Conservation (phyloP, 306 rosid genomes). For the Begonia masoniana region DNA sequence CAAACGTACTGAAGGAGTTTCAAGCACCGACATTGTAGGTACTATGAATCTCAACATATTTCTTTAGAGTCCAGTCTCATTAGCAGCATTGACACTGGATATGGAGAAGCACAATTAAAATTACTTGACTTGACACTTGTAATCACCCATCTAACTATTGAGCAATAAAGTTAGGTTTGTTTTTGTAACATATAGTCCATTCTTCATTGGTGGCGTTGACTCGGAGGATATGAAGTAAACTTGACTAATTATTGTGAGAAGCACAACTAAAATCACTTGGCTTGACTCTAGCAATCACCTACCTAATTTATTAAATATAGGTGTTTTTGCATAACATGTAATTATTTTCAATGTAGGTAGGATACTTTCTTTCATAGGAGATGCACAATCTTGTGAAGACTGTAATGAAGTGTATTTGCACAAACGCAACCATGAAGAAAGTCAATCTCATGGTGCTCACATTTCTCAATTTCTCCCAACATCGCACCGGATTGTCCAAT, state of each 20-base stretch:
- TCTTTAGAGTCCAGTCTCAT: too few species aligned
- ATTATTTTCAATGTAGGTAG: slow-evolving; percentile 47
- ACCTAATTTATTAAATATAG: too few species aligned
- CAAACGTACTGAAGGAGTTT: slow-evolving; percentile 97
- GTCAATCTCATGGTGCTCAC: slow-evolving; percentile 32
- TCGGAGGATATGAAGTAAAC: too few species aligned
- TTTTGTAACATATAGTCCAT: too few species aligned
- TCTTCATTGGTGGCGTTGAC: too few species aligned
- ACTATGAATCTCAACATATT: slow-evolving; percentile 23
- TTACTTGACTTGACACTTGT: not conserved
- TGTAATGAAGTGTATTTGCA: slow-evolving; percentile 22
- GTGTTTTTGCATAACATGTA: not conserved
- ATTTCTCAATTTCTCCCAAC: slow-evolving; percentile 84
- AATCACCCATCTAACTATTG: too few species aligned
- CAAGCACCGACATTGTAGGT: slow-evolving; percentile 99
- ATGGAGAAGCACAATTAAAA: not conserved
- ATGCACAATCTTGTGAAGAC: slow-evolving; percentile 22
- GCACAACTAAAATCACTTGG: too few species aligned
- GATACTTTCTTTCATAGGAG: slow-evolving; percentile 52
- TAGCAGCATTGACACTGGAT: too few species aligned
- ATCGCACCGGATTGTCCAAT: slow-evolving; percentile 87
- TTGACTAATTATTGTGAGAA: too few species aligned
- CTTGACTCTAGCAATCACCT: too few species aligned
- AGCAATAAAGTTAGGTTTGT: too few species aligned
- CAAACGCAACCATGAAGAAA: slow-evolving; percentile 30